A percentile compares a stretch with the other conserved stretches of the same genome.
Conservation (phyloP, 805 yeast genomes). For the Schwanniomyces polymorphus region DNA sequence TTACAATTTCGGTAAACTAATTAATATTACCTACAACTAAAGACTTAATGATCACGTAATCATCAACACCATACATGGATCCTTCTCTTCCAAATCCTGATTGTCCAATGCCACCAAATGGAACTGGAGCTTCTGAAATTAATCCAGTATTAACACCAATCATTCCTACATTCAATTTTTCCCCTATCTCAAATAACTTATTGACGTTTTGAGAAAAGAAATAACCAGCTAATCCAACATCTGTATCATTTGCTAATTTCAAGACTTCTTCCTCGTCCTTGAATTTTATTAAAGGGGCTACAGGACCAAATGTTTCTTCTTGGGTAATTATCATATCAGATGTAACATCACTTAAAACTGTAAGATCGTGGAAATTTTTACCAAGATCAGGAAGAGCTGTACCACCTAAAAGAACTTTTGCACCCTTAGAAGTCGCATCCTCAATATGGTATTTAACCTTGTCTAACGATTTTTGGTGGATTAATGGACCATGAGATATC, state of each 20-base stretch:
- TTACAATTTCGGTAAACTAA: conserved; percentile 2
- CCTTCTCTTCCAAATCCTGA: conserved; percentile 76
- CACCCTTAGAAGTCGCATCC: conserved; percentile 69
- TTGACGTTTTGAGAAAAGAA: conserved; percentile 58
- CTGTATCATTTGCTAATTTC: conserved; percentile 60
- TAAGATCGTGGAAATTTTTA: conserved; percentile 63
- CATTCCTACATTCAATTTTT: conserved; percentile 75
- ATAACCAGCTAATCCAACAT: conserved; percentile 78
- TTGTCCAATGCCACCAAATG: conserved; percentile 63
- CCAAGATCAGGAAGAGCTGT: conserved; percentile 54
- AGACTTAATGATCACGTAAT: conserved; percentile 59
- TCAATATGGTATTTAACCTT: conserved; percentile 63
- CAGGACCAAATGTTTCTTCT: conserved; percentile 86
- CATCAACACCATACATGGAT: conserved; percentile 60
- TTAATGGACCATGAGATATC: conserved; percentile 78
- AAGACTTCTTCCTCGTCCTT: conserved; percentile 64
- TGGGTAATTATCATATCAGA: conserved; percentile 52
- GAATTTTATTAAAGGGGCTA: conserved; percentile 70
- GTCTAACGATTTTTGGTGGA: conserved; percentile 58
- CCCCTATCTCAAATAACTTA: conserved; percentile 61
- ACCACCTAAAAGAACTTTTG: conserved; percentile 66
- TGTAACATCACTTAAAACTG: conserved; percentile 63
- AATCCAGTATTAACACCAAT: conserved; percentile 77
- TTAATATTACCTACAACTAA: conserved; percentile 49
- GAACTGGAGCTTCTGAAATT: conserved; percentile 62